A percentile compares a stretch with the other conserved stretches of the same genome.
Evolutionary conservation across 2,329 filamentous ascomycete genomes (phyloP).

Genomic region (Claviceps pazoutovae): DNA sequence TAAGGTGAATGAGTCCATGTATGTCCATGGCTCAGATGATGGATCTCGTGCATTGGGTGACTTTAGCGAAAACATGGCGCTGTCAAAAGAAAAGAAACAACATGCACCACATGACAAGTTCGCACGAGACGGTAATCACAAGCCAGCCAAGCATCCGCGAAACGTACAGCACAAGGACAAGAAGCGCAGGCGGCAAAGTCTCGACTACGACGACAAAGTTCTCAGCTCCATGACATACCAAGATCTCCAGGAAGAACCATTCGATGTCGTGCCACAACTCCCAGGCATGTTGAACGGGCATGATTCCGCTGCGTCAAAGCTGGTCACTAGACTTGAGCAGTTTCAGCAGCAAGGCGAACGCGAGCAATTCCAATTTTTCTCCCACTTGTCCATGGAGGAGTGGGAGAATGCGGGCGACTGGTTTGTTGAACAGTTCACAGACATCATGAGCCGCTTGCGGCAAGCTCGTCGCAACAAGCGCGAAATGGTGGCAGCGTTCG

Average conservation of each 20-base stretch:
- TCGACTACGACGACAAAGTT: conserved; percentile 43
- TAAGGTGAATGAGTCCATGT: conserved; percentile 8
- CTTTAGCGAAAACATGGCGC: conserved; percentile 12
- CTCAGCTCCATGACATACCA: conserved; percentile 40
- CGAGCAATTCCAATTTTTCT: conserved; percentile 38
- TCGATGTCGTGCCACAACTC: conserved; percentile 38
- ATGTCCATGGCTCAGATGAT: conserved; percentile 12
- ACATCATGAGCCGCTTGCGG: conserved; percentile 33
- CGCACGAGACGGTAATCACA: conserved; percentile 12
- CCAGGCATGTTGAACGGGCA: conserved; percentile 21
- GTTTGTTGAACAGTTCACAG: conserved; percentile 41
- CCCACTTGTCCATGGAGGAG: conserved; percentile 37
- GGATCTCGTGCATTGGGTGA: conserved; percentile 11
- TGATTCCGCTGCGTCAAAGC: conserved; percentile 24
- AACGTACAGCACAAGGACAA: conserved; percentile 12
- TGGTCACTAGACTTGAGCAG: conserved; percentile 35
- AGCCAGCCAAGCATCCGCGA: conserved; percentile 9
- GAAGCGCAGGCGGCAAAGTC: conserved; percentile 29
- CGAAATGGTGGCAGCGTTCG: conserved; percentile 34
- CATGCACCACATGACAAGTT: conserved; percentile 9
- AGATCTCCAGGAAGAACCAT: conserved; percentile 35
- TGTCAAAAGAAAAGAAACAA: conserved; percentile 12
- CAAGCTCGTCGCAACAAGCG: conserved; percentile 36
- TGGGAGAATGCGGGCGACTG: conserved; percentile 48
- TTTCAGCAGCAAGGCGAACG: conserved; percentile 30